Percentiles rank a stretch among this genome's conserved stretches.
These are phyloP conservation scores for Phytophthora meadii DNA, from an alignment of 352 stramenopile species.

Conservation along the genomic window DNA sequence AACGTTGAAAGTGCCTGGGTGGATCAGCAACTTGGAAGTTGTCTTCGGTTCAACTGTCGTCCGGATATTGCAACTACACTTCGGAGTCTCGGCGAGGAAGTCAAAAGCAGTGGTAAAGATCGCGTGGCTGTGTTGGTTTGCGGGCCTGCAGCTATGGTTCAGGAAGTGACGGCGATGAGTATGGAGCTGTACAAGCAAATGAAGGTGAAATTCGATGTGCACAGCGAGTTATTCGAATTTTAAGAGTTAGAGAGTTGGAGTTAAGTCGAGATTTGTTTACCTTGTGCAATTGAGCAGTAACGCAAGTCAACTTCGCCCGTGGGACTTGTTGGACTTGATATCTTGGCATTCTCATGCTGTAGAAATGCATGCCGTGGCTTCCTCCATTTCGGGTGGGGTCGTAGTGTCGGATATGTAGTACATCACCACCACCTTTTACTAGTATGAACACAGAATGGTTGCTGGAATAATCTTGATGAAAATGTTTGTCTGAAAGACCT, in stretches of 20 bases:
- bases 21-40: conserved; percentile 27
- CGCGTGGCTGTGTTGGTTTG: conserved; percentile 47
- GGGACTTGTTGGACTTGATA: too few species aligned
- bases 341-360: too few species aligned
- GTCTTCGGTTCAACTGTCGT: conserved; percentile 30
- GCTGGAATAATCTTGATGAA: too few species aligned
- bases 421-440: too few species aligned
- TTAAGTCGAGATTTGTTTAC: too few species aligned
- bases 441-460: too few species aligned
- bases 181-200: conserved; percentile 15
- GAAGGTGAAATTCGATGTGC: conserved; percentile 42
- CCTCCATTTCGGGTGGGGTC: too few species aligned
- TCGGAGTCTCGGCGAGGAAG: conserved; percentile 28
- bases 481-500: too few species aligned
- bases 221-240: conserved; percentile 39
- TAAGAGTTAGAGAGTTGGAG: background rate
- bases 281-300: background rate
- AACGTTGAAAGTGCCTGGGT: conserved; percentile 30
- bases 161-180: conserved; percentile 14
- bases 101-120: conserved; percentile 19
- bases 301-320: background rate
- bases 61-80: conserved; percentile 34
- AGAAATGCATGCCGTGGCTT: too few species aligned
- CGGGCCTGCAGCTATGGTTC: conserved; percentile 40
- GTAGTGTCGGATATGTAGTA: too few species aligned